Conservation (phyloP, 164 flowering plant species). For the Kingdonia uniflora region DNA sequence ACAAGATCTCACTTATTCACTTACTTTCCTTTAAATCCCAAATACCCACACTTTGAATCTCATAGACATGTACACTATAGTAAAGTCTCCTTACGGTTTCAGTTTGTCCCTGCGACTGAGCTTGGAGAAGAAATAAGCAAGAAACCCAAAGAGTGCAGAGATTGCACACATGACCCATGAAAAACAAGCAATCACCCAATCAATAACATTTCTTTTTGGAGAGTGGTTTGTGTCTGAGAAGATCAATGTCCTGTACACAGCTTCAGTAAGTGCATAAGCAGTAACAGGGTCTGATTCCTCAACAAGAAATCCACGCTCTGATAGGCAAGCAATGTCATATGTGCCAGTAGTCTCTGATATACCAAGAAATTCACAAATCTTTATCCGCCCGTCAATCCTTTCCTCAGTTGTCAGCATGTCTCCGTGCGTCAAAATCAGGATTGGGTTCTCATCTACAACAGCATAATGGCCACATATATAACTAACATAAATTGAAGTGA, state of each 20-base stretch:
- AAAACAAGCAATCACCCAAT: conserved; percentile 18
- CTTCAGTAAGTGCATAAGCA: conserved; percentile 51
- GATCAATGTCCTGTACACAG: conserved; percentile 51
- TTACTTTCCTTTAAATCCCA: no score
- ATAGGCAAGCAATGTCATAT: conserved; percentile 60
- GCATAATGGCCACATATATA: no score
- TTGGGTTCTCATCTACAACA: conserved; percentile 64
- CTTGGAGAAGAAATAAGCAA: conserved; percentile 30
- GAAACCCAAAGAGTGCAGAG: conserved; percentile 27
- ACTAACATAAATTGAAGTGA: not conserved
- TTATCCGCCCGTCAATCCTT: conserved; percentile 45
- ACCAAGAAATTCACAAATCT: conserved; percentile 39
- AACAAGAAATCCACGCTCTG: conserved; percentile 48
- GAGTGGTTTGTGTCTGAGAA: conserved; percentile 39
- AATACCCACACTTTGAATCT: no score
- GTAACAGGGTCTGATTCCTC: conserved; percentile 62
- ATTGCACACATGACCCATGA: conserved; percentile 26
- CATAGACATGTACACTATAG: no score
- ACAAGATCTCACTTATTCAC: no score
- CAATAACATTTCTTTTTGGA: conserved; percentile 29
- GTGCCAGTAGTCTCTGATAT: conserved; percentile 46
- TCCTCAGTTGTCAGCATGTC: conserved; percentile 51
- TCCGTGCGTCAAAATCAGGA: conserved; percentile 67
- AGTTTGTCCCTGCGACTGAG: conserved; percentile 15
- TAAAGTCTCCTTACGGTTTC: not conserved